Evolutionary conservation across 495 filamentous ascomycete genomes (phyloP), one percentile per base, ranked within the genome.

Genomic region (Penicillium parvum): DNA sequence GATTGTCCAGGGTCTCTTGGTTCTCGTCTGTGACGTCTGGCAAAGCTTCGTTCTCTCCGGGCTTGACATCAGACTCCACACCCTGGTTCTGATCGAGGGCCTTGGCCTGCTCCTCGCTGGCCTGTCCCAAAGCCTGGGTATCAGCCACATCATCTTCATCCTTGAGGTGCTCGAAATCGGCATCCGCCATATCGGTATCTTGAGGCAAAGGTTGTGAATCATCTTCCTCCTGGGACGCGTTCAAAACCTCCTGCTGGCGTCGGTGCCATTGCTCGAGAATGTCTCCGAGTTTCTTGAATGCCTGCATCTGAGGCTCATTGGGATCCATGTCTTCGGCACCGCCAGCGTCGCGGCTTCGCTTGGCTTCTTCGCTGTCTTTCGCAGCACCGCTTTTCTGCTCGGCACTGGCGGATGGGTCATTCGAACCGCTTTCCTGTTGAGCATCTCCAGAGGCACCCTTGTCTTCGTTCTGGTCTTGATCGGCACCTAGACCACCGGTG

Each of bases 211-310:
- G 49, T 41, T 78, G 56, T 1, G 77, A 68, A 2, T 74, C 75
- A 9, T 82, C 69, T 28, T 83, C 72, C 33, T 85, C 75, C 37
- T 86, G 69, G 25, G 77, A 73, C 7, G 85, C 74, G 40, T 85
- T 75, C 49, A 77, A 67, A 41, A 99, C 96, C 42, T 94, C 79
- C 19, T 77, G 74, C 50, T 90, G 86, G 49, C 82, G 82, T 28
- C 84, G 79, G 61, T 96, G 88, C 90, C 90, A 99, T 49, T 82
- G 73, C 53, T 96, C 90, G n/a, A 99, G 73, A 15, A 85, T 82
- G 68, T 96, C 88, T 2, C 94, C 94, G 41, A 99, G 75, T 47
- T 92, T 91, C 68, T 91, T 88, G 72, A 95, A 95, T 2, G 88
- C 82, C 40, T 72, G 66, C 21, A 68, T 54, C 30, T 74, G 66